Evolutionary conservation across 257 asterid genomes (phyloP), one percentile per base, ranked within the genome.

Genomic region (Fraxinus americana): DNA sequence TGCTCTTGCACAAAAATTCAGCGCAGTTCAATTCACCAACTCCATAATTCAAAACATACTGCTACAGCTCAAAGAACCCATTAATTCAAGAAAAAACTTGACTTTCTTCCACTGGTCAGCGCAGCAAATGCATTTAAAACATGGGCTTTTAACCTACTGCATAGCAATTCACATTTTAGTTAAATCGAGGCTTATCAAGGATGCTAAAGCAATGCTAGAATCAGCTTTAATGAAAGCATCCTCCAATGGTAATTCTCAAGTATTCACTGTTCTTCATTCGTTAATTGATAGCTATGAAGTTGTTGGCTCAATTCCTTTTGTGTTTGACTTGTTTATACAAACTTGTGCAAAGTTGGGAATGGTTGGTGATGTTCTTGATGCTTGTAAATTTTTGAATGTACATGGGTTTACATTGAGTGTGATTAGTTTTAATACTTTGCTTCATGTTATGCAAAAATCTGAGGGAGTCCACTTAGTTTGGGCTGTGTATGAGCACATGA

Each of bases 101-200:
- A 87, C 34, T 38, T 94, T 94, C 78, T 94, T 94, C 82, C 94
- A 92, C 70, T 92, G 97, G 96, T 85, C 97, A 4, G 83, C 93
- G 0, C 89, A 84, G 35, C 80, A 78, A 23, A 76, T 36, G 81
- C 74, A 80, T 52, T 72, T 80, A 38, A 72, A 67, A 63, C 97
- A 92, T 59, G 93, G 87, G 73, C 57, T 89, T 78, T 82, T 88
- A 1, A 57, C 43, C 61, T 92, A 90, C 78, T 91, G 92, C 88
- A 65, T 90, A 39, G 82, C 82, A 7, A 79, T 94, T 80, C 98
- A 94, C 82, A 92, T 94, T 82, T 84, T 92, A 80, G 93, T 84
- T 9, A 94, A 89, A 82, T 91, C 91, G n/a, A 84, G 86, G 86
- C 87, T 92, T 34, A 83, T 85, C 14, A 94, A 82, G 76, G 94